These are phyloP conservation scores for Ganoderma multipileum DNA, from an alignment of 1,284 basidiomycete genomes.

Conservation along the genomic window DNA sequence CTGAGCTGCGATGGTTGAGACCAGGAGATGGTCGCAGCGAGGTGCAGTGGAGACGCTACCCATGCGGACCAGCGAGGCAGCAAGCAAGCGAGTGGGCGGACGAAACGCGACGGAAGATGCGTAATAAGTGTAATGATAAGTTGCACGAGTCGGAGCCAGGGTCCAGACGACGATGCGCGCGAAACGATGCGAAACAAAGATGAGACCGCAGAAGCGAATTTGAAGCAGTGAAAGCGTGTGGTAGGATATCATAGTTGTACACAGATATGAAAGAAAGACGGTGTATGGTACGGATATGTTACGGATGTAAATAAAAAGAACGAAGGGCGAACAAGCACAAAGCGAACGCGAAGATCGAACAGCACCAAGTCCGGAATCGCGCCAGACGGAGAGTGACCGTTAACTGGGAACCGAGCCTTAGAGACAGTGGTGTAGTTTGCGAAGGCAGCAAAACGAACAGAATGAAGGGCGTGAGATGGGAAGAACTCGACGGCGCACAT, in stretches of 20 bases:
- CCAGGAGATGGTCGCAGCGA: neutral
- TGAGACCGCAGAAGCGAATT: neutral
- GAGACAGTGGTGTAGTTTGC: conserved; percentile 18
- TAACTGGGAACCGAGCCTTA: neutral
- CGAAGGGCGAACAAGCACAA: conserved; percentile 4
- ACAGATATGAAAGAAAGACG: conserved; percentile 10
- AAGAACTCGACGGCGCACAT: neutral
- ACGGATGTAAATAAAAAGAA: conserved; percentile 25
- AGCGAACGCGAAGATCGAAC: conserved; percentile 5
- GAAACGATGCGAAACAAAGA: conserved; percentile 12
- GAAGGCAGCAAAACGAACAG: neutral
- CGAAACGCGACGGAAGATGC: neutral
- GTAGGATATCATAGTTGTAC: conserved; percentile 24
- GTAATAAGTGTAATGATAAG: conserved; percentile 10
- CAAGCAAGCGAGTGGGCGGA: neutral
- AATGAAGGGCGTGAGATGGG: neutral
- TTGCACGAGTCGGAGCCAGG: conserved; percentile 3
- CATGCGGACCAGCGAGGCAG: neutral
- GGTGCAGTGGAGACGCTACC: neutral
- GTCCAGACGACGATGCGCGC: conserved; percentile 15
- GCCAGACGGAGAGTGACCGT: neutral
- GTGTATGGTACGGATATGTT: conserved; percentile 30
- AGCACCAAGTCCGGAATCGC: neutral
- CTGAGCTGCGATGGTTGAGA: conserved; percentile 5
- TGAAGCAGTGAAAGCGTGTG: neutral